Evolutionary conservation across 345 rosid genomes (phyloP).

Genomic region (Eucalyptus sp.): DNA sequence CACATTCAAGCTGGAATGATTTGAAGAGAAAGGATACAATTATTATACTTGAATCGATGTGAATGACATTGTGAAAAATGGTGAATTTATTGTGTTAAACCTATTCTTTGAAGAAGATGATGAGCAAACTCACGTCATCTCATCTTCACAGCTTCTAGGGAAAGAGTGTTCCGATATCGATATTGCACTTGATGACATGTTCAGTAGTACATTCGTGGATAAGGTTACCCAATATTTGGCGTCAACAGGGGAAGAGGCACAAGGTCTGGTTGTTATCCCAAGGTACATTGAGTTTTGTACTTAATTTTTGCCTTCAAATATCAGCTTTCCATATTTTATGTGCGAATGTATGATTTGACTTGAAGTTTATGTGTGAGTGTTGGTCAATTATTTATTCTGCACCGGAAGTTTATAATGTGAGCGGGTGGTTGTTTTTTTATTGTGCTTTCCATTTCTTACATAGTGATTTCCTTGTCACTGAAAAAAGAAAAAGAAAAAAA

Average conservation of each 20-base stretch:
- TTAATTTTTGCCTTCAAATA: background rate
- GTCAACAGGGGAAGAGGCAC: conserved; percentile 44
- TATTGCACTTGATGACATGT: no score
- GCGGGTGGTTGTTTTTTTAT: background rate
- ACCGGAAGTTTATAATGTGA: background rate
- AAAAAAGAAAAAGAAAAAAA: background rate
- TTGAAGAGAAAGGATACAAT: no score
- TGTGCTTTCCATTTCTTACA: background rate
- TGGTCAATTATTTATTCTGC: background rate
- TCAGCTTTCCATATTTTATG: background rate
- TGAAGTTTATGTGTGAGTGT: background rate
- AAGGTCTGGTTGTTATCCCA: conserved; percentile 54
- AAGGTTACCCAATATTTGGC: conserved; percentile 59
- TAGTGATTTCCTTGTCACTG: background rate
- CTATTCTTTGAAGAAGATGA: no score
- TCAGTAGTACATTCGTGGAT: conserved; percentile 56
- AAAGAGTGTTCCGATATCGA: no score
- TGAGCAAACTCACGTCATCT: no score
- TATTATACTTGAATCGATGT: no score
- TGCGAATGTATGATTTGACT: background rate
- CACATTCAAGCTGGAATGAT: no score
- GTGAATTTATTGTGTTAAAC: no score
- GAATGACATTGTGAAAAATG: no score
- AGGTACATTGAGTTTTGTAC: conserved; percentile 17
- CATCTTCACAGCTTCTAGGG: no score